Base-by-base conservation (phyloP, 2,329 filamentous ascomycete species). In the Cordyceps militaris region DNA sequence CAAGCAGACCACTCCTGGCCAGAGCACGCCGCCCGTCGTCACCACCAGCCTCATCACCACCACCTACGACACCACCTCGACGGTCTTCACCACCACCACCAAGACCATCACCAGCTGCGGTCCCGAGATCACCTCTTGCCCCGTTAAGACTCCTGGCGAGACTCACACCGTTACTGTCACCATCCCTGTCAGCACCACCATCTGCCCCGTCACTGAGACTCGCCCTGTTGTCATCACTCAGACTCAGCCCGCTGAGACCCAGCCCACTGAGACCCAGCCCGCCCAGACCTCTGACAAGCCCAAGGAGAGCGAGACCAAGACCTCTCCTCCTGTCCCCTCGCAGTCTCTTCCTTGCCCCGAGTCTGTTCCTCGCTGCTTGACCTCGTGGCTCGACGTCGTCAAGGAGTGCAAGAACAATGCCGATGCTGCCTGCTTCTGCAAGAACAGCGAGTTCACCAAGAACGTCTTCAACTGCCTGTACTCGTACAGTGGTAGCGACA, bases 371-470 rank as follows among this genome's bases (percentile, higher is more conserved):
- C 84, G 84, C 69, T 97, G 93, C 79, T 77, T 97, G 75, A 94
- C 93, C 82, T 95, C 91, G 67, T 97, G 91, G 89, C 75, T 96
- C 67, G 82, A 83, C 70, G 74, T 79, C 61, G 82, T 88, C 52
- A 60, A 67, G 53, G 77, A 82, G 69, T 97, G 93, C 83, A 80
- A 80, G 66, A 85, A 89, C 76, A 96, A 96, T 85, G 86, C 87
- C 44, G 90, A 96, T 69, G 75, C 80, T 60, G 74, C 76, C 63
- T 97, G 93, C 84, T 96, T 89, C 86, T 97, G 93, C 84, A 88
- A 89, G 65, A 82, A 87, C 69, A 72, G 80, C 60, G 76, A 83
- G 57, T 93, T 94, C 74, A 88, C 91, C 69, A 78, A 84, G 71
- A 86, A 86, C 68, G 84, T 97, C 70, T 93, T 89, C 72, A 76